Base-by-base conservation (phyloP, 129 eudicot genomes). In the Helichrysum umbraculigerum region DNA sequence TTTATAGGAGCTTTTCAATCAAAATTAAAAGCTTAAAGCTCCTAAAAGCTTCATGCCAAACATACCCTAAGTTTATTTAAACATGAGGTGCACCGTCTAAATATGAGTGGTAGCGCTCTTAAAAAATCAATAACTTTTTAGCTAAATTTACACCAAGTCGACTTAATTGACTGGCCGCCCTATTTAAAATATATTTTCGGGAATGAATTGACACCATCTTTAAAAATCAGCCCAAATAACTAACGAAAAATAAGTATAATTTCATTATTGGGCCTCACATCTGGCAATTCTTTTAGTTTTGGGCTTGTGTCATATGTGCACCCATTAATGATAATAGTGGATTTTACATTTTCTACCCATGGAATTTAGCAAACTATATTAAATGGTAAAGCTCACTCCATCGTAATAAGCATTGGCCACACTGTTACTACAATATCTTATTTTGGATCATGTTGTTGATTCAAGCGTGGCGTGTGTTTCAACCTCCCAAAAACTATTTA, bases 391-490 rank as follows among this genome's bases (percentile, higher is more conserved):
- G 7, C 41, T 62, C 68, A 28, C 17, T 62, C 35, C 35, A 62
- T 62, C 7, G n/a, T 10, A 61, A 25, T 61, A 28, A 21, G 42
- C 42, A 37, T 17, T 54, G 30, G 32, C 8, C 16, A 22, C 28
- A 5, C 2, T 1, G 42, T 37, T 37, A 60, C 15, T n/a, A 19
- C 62, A 56, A 56, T 16, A 56, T 56, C 8, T 56, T n/a, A 19
- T 57, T 58, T 20, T 58, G 9, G 28, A 64, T 75, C 25, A 14
- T 70, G 50, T 50, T 44, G 68, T 17, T 80, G 22, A 29, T 54
- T 73, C 29, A 58, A 37, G 30, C 83, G 88, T 85, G 83, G 85
- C 79, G 35, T 69, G 51, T 58, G 28, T 78, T 70, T 61, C 39
- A 75, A 69, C 81, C 88, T 81, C 76, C 63, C 41, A 76, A 56